phyloP scores from a whole-genome alignment of 768 basidiomycete species.

The Phylloporus sp. region DNA sequence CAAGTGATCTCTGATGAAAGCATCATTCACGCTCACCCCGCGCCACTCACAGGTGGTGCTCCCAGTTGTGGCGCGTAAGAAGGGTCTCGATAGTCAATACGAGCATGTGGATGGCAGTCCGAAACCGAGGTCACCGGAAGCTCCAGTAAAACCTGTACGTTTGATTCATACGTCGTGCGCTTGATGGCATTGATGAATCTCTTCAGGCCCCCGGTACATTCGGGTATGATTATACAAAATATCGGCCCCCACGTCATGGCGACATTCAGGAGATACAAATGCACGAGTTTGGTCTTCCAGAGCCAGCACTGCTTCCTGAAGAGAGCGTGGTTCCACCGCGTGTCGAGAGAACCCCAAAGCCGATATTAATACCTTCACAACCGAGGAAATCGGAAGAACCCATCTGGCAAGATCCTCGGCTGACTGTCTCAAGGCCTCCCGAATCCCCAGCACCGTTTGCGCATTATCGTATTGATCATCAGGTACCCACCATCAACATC shows the following conservation, averaged over 20 bases:
- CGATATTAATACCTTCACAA: constrained; percentile 22
- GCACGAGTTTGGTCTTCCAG: constrained; percentile 59
- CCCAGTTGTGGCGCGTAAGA: constrained; percentile 80
- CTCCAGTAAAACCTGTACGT: constrained; percentile 54
- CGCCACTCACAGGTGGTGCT: constrained; percentile 59
- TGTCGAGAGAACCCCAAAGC: constrained; percentile 4
- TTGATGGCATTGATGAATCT: constrained; percentile 7
- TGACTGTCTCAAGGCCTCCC: constrained; percentile 27
- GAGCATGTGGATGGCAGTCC: constrained; percentile 66
- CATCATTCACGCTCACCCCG: constrained; percentile 6
- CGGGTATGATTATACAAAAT: constrained; percentile 70
- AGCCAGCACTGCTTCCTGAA: constrained; percentile 17
- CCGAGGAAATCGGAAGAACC: constrained; percentile 30
- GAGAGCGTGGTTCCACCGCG: neutral
- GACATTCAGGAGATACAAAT: constrained; percentile 55
- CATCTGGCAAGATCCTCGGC: constrained; percentile 18
- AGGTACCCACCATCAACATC: constrained; percentile 32
- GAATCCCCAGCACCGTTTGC: constrained; percentile 61
- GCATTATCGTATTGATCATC: constrained; percentile 37
- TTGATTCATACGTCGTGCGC: neutral
- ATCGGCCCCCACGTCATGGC: constrained; percentile 43
- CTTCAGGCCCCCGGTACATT: constrained; percentile 77
- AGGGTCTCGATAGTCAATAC: constrained; percentile 68
- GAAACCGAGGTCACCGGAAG: constrained; percentile 42
- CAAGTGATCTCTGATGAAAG: constrained; percentile 27